Evolutionary conservation across 108 stramenopile genomes (phyloP).

Genomic region (Nitzschia inconspicua): DNA sequence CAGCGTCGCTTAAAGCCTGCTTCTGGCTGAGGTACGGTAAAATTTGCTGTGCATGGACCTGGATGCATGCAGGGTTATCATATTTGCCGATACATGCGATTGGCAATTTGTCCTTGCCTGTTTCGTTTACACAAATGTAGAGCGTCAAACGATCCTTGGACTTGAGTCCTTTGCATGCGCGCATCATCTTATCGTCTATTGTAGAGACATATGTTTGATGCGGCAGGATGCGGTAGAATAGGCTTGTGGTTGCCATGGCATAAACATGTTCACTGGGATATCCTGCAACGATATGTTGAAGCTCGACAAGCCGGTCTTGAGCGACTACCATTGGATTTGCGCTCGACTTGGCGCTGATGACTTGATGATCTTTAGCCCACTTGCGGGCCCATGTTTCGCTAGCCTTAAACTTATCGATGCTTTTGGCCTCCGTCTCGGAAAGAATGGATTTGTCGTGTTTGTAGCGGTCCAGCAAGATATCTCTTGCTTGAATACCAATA

Average conservation of each 20-base stretch:
- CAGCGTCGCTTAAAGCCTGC: conserved; percentile 18
- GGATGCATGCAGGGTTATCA: conserved; percentile 23
- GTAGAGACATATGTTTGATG: conserved; percentile 20
- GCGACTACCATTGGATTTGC: neutral
- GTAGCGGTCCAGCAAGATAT: conserved; percentile 7
- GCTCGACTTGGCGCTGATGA: conserved; percentile 11
- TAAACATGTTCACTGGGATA: conserved; percentile 11
- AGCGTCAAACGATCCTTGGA: conserved; percentile 23
- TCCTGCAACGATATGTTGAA: conserved; percentile 13
- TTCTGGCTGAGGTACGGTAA: conserved; percentile 16
- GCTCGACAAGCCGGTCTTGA: conserved; percentile 1
- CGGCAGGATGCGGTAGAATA: conserved; percentile 24
- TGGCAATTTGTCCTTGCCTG: conserved; percentile 19
- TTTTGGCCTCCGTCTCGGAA: neutral
- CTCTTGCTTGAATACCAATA: conserved; percentile 19
- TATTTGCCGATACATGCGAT: conserved; percentile 23
- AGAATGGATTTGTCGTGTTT: conserved; percentile 6
- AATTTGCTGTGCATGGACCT: conserved; percentile 4
- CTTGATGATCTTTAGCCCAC: conserved; percentile 22
- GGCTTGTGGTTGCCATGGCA: conserved; percentile 9
- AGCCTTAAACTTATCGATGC: conserved; percentile 27
- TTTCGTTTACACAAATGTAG: conserved; percentile 22
- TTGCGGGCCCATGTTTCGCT: conserved; percentile 28
- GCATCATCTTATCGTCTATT: conserved; percentile 2
- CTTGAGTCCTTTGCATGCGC: conserved; percentile 29